Base-by-base conservation (phyloP, 805 yeast genomes). In the Candida vaughaniae region DNA sequence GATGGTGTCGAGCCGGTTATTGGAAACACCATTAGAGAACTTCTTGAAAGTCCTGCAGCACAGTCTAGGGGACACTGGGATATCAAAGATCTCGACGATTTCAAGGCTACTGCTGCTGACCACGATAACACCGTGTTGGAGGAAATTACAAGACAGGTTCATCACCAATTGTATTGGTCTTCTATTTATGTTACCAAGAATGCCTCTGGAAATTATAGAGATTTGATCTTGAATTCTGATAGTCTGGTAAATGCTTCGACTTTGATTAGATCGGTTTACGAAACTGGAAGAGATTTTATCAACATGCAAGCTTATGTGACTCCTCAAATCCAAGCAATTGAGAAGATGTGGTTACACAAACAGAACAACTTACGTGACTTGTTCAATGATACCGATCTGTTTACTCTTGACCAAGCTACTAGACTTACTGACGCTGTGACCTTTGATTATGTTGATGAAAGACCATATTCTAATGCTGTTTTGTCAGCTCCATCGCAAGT, bases 401-500 rank as follows among this genome's bases (percentile, higher is more conserved):
- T 42, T 20, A 17, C 31, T 45, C n/a, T 28, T 35, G 5, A 51
- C 42, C 33, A 50, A 40, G n/a, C 38, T 51, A 2, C 40, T 18
- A 20, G 41, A 45, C 11, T 49, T 43, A 46, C 67, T 20, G 51
- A 48, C 16, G 69, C 68, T n/a, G 59, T 73, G 11, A 43, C 40
- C 1, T 62, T 76, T 38, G 20, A 43, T 1, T 56, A 46, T 26
- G 29, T 51, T 3, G 88, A 84, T 50, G 56, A 66, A 33, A 62
- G 67, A n/a, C 85, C 85, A 2, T 66, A 62, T 35, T 56, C 58
- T 1, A 63, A 77, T 47, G 64, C 75, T 2, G 78, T 75, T 4
- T 52, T 80, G 10, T 47, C 71, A 29, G 89, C 89, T 0, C 88
- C 90, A 4, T 57, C 78, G 4, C 91, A 84, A 55, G 81, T 85